Evolutionary conservation across 2,329 filamentous ascomycete species (phyloP).

Genomic region (Aphanocladium album): DNA sequence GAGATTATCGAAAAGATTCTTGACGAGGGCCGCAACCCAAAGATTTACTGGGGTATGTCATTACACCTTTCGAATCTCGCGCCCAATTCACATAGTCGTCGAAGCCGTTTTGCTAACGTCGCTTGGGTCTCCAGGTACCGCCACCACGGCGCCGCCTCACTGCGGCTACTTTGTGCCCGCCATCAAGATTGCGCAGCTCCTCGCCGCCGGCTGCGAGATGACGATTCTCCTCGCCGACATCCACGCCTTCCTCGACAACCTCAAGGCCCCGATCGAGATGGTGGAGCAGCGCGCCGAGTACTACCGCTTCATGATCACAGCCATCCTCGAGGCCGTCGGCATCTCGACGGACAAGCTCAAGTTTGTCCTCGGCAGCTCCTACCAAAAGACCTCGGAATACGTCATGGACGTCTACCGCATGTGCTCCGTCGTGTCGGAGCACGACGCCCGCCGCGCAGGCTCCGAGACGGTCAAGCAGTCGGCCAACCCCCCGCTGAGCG

Average conservation of each 20-base stretch:
- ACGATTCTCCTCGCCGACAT: constrained; percentile 72
- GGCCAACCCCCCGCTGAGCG: constrained; percentile 62
- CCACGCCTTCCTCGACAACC: constrained; percentile 74
- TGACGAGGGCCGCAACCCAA: constrained; percentile 64
- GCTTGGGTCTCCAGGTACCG: constrained; percentile 49
- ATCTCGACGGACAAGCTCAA: constrained; percentile 74
- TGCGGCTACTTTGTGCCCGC: constrained; percentile 85
- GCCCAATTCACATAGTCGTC: neutral
- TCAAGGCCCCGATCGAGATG: constrained; percentile 84
- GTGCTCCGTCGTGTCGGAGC: constrained; percentile 63
- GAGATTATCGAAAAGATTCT: constrained; percentile 75
- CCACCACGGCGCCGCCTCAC: constrained; percentile 82
- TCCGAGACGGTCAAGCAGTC: constrained; percentile 94
- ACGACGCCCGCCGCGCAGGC: constrained; percentile 84
- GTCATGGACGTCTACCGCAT: constrained; percentile 85
- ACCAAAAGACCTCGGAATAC: constrained; percentile 70
- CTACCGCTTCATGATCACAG: constrained; percentile 72
- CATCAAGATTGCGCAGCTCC: constrained; percentile 84
- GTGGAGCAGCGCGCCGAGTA: constrained; percentile 78
- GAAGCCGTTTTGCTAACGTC: neutral
- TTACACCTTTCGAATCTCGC: neutral
- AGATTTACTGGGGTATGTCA: constrained; percentile 73
- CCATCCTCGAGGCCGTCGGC: constrained; percentile 69
- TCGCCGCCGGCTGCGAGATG: constrained; percentile 78
- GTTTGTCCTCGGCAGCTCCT: constrained; percentile 80